Evolutionary conservation across 2,329 filamentous ascomycete species (phyloP), one percentile per base, ranked within the genome.

Genomic region (Penicillium sp.): DNA sequence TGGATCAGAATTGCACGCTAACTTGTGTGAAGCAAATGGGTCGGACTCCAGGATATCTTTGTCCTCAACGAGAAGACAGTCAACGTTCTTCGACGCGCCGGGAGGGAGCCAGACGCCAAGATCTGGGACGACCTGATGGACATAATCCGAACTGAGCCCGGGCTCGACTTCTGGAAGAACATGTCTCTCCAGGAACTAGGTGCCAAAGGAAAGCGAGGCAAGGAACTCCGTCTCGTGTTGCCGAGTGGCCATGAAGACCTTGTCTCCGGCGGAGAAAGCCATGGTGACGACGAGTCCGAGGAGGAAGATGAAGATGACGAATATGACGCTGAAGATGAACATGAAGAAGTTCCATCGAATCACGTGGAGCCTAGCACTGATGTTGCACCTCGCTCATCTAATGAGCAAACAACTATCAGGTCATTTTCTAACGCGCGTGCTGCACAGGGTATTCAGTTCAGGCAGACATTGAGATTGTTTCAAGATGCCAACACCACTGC

Each of bases 171-270:
- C 40, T 62, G 62, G 62, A 33, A 59, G 37, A n/a, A 54, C 2
- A 64, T 64, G 62, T 12, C 56, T 6, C 35, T 59, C 2, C 45
- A 55, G 15, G 58, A 62, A 40, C 23, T 23, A 6, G 42, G 45
- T 0, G 10, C 41, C 3, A 64, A 64, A 13, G 62, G 62, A 1
- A 62, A 59, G 19, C 50, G 56, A 10, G 50, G 53, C 12, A 50
- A 54, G 15, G 37, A 49, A 2, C 17, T 58, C 13, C 40, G 43
- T 2, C 17, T 62, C 10, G 17, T 58, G 2, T 13, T 62, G 13
- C 60, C 58, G 2, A 46, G 50, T 35, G 56, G 50, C 10, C 46
- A 46, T 6, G 50, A 57, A 4, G 25, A 25, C 29, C 29, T 48
- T 9, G 7, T 57, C 4, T 25, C 38, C 7, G n/a, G 40, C 4